Evolutionary conservation across 805 yeast genomes (phyloP), one percentile per base, ranked within the genome.

Genomic region (Candida pini): DNA sequence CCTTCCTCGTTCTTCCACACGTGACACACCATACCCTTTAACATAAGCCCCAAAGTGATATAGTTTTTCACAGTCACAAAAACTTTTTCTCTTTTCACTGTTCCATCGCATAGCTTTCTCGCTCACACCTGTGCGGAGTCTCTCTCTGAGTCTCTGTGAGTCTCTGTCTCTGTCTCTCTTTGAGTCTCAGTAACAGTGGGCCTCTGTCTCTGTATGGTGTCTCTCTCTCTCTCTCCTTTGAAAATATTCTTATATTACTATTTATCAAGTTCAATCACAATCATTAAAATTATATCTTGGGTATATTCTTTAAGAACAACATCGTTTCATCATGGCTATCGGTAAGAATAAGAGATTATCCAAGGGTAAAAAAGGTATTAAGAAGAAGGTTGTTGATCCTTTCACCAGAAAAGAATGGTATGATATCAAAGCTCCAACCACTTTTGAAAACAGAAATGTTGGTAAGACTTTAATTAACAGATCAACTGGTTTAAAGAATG

Each of bases 311-410:
- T n/a, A 27, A 35, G 34, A 21, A 26, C 38, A 43, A 14, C 30
- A 26, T 29, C 33, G 36, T 30, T 42, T 40, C 62, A 69, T 53
- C 60, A 72, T 72, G 78, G 78, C 77, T 68, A 74, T 72, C 60
- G 76, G 76, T 61, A 70, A 70, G 63, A 70, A 70, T 70, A 80
- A 80, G 77, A 84, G 90, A 77, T 77, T 83, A 62, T 76, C 81
- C 67, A 73, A 74, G 67, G 90, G 92, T 65, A 82, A 83, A 87
- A 90, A 90, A 75, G 97, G 97, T 65, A 75, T 87, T 71, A 90
- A 90, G 95, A 92, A 90, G 95, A 90, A 82, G 82, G 92, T 85
- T 66, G 95, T 88, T 57, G 98, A 90, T 79, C 97, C 97, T 66
- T 90, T 90, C 92, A 78, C 96, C 81, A 88, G 89, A 73, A 90